Evolutionary conservation across 352 stramenopile genomes (phyloP).

Genomic region (Blastocystis sp.): DNA sequence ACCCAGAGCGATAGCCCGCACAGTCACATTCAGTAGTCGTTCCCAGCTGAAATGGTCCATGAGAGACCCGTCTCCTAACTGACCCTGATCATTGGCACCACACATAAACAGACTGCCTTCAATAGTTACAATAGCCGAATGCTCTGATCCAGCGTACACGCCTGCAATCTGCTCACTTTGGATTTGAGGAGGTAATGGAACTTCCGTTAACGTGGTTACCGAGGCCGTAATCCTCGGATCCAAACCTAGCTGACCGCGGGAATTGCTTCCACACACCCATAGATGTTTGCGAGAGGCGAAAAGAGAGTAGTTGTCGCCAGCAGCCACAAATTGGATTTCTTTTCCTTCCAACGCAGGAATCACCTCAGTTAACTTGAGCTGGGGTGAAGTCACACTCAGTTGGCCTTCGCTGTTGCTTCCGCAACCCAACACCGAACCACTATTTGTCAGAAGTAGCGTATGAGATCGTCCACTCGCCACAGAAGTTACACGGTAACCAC

Average conservation of each 20-base stretch:
- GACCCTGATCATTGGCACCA: not conserved
- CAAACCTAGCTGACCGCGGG: conserved; percentile 19
- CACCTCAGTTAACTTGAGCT: not conserved
- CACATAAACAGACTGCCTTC: not conserved
- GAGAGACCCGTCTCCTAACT: not conserved
- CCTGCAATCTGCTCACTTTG: not conserved
- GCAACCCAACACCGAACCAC: conserved; percentile 26
- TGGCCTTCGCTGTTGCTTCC: not conserved
- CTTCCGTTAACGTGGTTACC: not conserved
- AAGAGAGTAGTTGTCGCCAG: conserved; percentile 22
- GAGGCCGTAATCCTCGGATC: not conserved
- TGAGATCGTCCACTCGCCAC: not conserved
- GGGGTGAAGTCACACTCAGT: not conserved
- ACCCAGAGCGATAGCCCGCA: not conserved
- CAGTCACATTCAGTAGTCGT: not conserved
- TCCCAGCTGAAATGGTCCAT: not conserved
- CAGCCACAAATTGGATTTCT: not conserved
- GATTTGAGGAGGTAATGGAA: not conserved
- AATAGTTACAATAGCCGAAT: not conserved
- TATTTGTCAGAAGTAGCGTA: conserved; percentile 5
- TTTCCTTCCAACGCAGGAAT: not conserved
- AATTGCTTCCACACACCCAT: conserved; percentile 11
- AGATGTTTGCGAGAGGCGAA: conserved; percentile 8
- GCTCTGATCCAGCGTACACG: not conserved
- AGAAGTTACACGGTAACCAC: not conserved